Percentiles rank a stretch among this genome's conserved stretches.
phyloP scores from a whole-genome alignment of 2,329 filamentous ascomycete genomes.

The Colletotrichum sp. region DNA sequence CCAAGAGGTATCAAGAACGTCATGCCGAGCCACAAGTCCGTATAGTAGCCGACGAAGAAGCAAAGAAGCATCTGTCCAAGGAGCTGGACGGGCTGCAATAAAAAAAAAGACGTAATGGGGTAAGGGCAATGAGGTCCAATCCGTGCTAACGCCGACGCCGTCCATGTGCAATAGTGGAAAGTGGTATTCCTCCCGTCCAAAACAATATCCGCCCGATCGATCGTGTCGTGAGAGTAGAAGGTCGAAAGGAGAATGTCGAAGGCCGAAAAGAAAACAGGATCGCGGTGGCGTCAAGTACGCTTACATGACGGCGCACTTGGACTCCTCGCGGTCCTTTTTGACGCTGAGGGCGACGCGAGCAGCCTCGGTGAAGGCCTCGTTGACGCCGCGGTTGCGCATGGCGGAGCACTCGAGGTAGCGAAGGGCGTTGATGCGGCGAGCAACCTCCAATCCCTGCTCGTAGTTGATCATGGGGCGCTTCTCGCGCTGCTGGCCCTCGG shows the following conservation, averaged over 20 bases:
- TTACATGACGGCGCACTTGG: conserved; percentile 68
- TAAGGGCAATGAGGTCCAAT: neutral
- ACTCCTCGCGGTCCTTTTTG: conserved; percentile 68
- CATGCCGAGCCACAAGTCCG: neutral
- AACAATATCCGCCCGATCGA: conserved; percentile 10
- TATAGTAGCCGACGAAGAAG: neutral
- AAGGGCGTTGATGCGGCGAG: conserved; percentile 87
- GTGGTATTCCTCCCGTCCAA: neutral
- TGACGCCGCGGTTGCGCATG: conserved; percentile 97
- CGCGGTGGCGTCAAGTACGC: neutral
- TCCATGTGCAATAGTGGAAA: conserved; percentile 12
- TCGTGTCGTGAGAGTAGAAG: neutral
- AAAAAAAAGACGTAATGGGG: conserved; percentile 7
- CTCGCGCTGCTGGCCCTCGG: conserved; percentile 49
- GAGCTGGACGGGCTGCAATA: conserved; percentile 13
- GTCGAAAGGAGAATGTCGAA: neutral
- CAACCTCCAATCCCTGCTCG: conserved; percentile 89
- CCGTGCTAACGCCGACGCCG: conserved; percentile 21
- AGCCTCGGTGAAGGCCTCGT: conserved; percentile 98
- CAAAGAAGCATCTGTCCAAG: conserved; percentile 5
- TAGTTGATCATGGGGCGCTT: conserved; percentile 81
- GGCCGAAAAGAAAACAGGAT: neutral
- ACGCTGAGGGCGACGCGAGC: conserved; percentile 87
- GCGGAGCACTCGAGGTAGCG: conserved; percentile 98
- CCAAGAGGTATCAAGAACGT: conserved; percentile 20